These are phyloP conservation scores for Euphorbia tirucalli DNA, from an alignment of 345 rosid genomes.

Conservation along the genomic window DNA sequence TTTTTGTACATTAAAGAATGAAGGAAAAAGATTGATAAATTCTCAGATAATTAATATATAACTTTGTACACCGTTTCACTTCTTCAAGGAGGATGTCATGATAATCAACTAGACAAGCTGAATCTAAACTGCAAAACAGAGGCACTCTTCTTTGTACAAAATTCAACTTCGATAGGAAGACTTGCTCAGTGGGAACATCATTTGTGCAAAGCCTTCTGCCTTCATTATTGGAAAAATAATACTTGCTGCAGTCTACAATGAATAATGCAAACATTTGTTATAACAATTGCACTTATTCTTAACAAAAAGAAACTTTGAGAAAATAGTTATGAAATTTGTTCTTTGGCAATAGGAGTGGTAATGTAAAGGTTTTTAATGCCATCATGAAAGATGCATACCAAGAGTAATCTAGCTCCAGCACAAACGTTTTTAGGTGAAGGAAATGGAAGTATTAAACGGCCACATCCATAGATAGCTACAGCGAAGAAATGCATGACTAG, in stretches of 20 bases:
- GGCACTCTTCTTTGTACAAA: neutral
- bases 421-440: conserved; percentile 43
- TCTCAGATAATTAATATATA: neutral
- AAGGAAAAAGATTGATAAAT: neutral
- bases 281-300: neutral
- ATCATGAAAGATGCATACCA: conserved; percentile 17
- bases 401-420: conserved; percentile 44
- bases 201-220: conserved; percentile 11
- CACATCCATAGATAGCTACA: conserved; percentile 47
- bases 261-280: neutral
- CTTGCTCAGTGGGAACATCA: neutral
- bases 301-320: neutral
- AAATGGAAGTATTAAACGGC: conserved; percentile 41
- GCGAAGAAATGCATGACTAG: conserved; percentile 48
- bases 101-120: neutral
- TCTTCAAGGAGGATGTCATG: neutral
- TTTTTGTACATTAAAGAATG: neutral
- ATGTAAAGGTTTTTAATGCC: too few species aligned
- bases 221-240: conserved; percentile 7
- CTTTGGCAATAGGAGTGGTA: too few species aligned
- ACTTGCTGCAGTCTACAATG: neutral
- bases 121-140: neutral
- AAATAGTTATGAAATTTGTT: too few species aligned
- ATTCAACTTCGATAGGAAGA: neutral
- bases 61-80: neutral